Base-by-base conservation (phyloP, 192 early-diverging fungal genomes). In the Coemansia sp. region DNA sequence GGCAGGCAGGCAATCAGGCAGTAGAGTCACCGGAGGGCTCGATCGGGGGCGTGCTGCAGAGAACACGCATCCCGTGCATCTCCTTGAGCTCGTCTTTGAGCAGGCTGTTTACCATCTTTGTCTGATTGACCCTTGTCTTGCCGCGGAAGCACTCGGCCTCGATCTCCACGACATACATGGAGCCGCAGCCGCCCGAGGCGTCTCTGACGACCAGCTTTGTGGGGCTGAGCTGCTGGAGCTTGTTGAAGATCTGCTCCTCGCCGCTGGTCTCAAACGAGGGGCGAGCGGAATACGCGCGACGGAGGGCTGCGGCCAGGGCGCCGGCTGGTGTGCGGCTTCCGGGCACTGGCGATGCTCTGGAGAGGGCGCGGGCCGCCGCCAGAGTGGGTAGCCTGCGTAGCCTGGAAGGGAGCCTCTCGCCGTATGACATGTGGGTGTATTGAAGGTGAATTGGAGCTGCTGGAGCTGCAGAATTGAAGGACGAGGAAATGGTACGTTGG, bases 111-210 rank as follows among this genome's bases (percentile, higher is more conserved):
- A 98, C 92, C 58, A 93, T 71, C 41, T 88, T 79, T 56, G 96
- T 94, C 64, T 97, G 96, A 59, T 91, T 90, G 30, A 98, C 84
- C 55, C 91, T 78, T 11, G 53, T 68, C 46, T 86, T 52, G 5
- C 85, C 86, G 54, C 85, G 81, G 78, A 98, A 98, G 48, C 75
- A 52, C 9, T 79, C 67, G 23, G 87, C 86, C 25, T 84, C 82
- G 58, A 98, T 87, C 52, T 91, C 85, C 37, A 98, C 86, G n/a
- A 85, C 85, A 52, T 94, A 97, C 93, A 95, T 95, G 30, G 90
- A 89, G 10, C 96, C 96, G 65, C 96, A 98, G n/a, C 96, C 96
- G 27, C 91, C 90, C 37, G 91, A 93, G 20, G 92, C 81, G 64
- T 96, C 93, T 30, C 78, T 69, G 8, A 95, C 93, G 3, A 75